Base-by-base conservation (phyloP, 805 yeast genomes). In the Zygotorulaspora danielsina region DNA sequence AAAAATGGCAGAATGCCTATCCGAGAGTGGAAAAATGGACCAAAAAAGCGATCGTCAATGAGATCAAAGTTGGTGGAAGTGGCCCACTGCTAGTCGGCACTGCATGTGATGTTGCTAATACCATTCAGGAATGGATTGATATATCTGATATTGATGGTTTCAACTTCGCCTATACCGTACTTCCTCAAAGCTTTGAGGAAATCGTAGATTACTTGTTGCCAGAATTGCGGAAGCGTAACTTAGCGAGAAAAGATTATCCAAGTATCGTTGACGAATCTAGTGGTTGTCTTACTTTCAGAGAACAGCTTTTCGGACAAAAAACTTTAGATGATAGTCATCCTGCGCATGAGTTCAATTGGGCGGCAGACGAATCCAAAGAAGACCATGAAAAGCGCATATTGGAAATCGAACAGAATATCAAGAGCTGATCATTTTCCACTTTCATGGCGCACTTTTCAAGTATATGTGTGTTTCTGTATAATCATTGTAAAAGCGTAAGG, bases 71-170 rank as follows among this genome's bases (percentile, higher is more conserved):
- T 19, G 46, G 59, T 32, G 61, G 63, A 11, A 45, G 50, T 36
- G 59, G 68, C 27, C 49, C 68, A 21, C 28, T 43, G 19, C 39
- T 54, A 2, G 45, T 49, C 28, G 74, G 74, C 2, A 60, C 69
- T 12, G 56, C 70, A 3, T 44, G 51, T 28, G 64, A 63, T 30
- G 69, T 70, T 8, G 71, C 71, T 3, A 69, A 69, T 41, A 59
- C 59, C 27, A 53, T 70, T 27, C 69, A 69, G 42, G 39, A 54
- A 25, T 70, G 69, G 70, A 65, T 63, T 6, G 65, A 65, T 11
- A 46, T 56, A 4, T 54, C 68, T 7, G 70, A 62, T 31, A 59
- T 70, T 11, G 75, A 71, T 46, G 75, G 75, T 2, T 70, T 71
- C 49, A 71, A 71, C 43, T 55, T 70, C 34, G 61, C 67, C 6